A percentile compares a stretch with the other conserved stretches of the same genome.
These are phyloP conservation scores for Diaporthe vaccinii DNA, from an alignment of 2,329 filamentous ascomycete genomes.

Conservation along the genomic window DNA sequence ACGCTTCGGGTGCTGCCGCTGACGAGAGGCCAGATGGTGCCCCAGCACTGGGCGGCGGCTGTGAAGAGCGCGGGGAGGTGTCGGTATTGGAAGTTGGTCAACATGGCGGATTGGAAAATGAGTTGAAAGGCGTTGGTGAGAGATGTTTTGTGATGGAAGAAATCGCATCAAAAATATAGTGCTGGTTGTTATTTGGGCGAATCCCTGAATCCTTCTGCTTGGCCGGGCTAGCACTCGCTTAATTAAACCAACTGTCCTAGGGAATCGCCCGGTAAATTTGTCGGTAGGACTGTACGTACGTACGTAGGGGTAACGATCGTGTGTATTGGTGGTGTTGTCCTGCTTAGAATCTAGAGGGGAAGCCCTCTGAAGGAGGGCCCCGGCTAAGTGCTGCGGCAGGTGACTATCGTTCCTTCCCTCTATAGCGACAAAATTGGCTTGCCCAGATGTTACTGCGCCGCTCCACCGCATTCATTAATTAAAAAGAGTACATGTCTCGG, in stretches of 20 bases:
- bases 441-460: neutral
- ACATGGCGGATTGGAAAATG: neutral
- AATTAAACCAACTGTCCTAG: neutral
- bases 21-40: conserved; percentile 8
- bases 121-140: too few species aligned
- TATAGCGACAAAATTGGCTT: too few species aligned
- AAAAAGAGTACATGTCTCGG: neutral
- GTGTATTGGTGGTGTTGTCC: too few species aligned
- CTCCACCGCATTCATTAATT: neutral
- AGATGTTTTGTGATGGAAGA: neutral
- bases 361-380: too few species aligned
- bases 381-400: too few species aligned
- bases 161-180: neutral
- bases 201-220: neutral
- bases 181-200: neutral
- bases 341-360: too few species aligned
- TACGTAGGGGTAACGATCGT: too few species aligned
- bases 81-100: neutral
- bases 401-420: too few species aligned
- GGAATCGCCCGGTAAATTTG: neutral
- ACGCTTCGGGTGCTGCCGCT: conserved; percentile 18
- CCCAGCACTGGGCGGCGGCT: conserved; percentile 21
- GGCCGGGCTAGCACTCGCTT: neutral
- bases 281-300: too few species aligned
- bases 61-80: conserved; percentile 9